Percentiles rank a stretch among this genome's conserved stretches.
Conservation (phyloP, 2,329 filamentous ascomycete species). For the Paecilomyces fulvus region DNA sequence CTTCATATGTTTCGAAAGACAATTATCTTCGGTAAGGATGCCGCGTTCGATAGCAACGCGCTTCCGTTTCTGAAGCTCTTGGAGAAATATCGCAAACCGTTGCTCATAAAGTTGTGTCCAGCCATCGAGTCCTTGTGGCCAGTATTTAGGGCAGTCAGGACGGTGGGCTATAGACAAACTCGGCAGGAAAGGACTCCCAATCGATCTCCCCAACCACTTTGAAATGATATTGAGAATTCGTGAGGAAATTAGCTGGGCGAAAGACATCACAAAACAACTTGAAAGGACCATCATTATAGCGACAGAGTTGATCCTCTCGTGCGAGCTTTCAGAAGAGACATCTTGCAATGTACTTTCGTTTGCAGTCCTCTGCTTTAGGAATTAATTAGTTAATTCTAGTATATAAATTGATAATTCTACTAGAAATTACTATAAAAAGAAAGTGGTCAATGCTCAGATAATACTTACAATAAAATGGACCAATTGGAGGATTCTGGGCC, state of each 20-base stretch:
- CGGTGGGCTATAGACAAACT: constrained; percentile 32
- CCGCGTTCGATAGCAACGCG: constrained; percentile 3
- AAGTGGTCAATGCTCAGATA: too few species aligned
- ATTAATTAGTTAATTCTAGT: too few species aligned
- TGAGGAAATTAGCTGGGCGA: constrained; percentile 31
- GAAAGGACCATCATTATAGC: constrained; percentile 20
- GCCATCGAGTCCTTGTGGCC: constrained; percentile 8
- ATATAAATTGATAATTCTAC: too few species aligned
- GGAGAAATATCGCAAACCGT: constrained; percentile 9
- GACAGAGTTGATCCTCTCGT: constrained; percentile 1
- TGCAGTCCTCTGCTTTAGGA: constrained; percentile 1
- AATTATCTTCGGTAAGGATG: constrained; percentile 2
- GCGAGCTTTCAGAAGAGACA: constrained; percentile 11
- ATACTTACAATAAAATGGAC: too few species aligned
- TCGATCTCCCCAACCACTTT: constrained; percentile 32
- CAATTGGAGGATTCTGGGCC: too few species aligned
- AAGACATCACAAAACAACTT: constrained; percentile 33
- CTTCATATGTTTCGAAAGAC: constrained; percentile 10
- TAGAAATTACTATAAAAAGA: too few species aligned
- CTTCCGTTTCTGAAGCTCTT: constrained; percentile 8
- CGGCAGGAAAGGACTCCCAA: constrained; percentile 34
- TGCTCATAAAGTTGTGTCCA: constrained; percentile 7
- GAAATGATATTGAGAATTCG: constrained; percentile 23
- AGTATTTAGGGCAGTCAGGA: constrained; percentile 30
- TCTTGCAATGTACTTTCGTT: constrained; percentile 10